Evolutionary conservation across 2,329 filamentous ascomycete genomes (phyloP).

Genomic region (Aspergillus fischeri): DNA sequence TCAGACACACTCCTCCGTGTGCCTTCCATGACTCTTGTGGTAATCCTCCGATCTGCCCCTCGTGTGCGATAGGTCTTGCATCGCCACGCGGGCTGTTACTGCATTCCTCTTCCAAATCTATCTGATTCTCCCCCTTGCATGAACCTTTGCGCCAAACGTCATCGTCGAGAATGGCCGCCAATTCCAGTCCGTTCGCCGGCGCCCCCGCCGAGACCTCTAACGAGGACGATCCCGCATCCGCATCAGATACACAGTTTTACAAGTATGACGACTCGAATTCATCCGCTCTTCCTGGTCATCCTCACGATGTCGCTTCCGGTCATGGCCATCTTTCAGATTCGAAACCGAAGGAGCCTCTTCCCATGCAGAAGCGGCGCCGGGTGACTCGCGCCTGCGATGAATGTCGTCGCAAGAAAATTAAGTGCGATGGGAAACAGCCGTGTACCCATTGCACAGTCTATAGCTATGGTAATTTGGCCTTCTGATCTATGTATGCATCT

Average conservation of each 20-base stretch:
- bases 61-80: conserved; percentile 18
- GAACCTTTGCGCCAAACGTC: conserved; percentile 8
- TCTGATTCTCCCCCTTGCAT: conserved; percentile 12
- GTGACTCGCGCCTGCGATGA: conserved; percentile 80
- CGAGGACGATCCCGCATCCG: conserved; percentile 25
- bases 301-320: conserved; percentile 14
- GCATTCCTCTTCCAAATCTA: conserved; percentile 8
- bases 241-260: conserved; percentile 16
- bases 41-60: conserved; percentile 14
- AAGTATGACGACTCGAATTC: conserved; percentile 17
- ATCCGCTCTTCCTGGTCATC: conserved; percentile 7
- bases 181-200: conserved; percentile 17
- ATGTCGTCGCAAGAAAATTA: conserved; percentile 81
- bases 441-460: conserved; percentile 97
- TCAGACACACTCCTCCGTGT: neutral
- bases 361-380: conserved; percentile 70
- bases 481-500: neutral
- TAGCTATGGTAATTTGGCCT: conserved; percentile 72
- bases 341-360: conserved; percentile 38
- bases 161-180: conserved; percentile 24
- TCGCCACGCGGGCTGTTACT: conserved; percentile 15
- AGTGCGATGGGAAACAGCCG: conserved; percentile 80
- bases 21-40: conserved; percentile 19
- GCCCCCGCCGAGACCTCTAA: conserved; percentile 21
- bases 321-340: conserved; percentile 21